Base-by-base conservation (phyloP, 805 yeast genomes). In the Komagataella pastoris region DNA sequence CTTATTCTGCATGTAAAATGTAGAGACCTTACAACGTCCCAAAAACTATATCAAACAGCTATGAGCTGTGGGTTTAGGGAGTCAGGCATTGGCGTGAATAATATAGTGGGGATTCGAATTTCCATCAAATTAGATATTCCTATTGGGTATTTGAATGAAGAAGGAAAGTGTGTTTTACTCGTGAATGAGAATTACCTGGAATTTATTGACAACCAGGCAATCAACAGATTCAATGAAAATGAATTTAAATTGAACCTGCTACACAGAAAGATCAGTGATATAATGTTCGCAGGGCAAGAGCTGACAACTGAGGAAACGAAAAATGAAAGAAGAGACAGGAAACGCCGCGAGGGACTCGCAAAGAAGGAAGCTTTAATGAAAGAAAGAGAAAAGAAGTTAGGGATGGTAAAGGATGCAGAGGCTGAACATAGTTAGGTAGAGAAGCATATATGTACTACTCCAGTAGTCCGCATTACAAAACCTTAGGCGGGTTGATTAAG, bases 1-100 rank as follows among this genome's bases (percentile, higher is more conserved):
- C 73, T 88, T 63, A 88, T 88, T 49, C 66, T 88, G 49, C 96
- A 88, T 64, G 88, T 88, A 4, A 83, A 86, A 59, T 86, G 96
- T 59, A 72, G 91, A 48, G 75, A 79, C 56, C 65, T 72, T 23
- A 68, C 65, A 12, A 65, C 73, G 4, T 95, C 96, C 0, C 71
- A 74, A n/a, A 66, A 65, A 45, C 63, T 88, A 8, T 86, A 81
- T 56, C 77, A 81, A 44, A 66, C 77, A 0, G 95, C 95, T 0
- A 83, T 88, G 87, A 74, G 76, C 2, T 83, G 93, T 66, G 96
- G 96, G 2, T 88, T 84, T 60, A 73, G 96, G 59, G 96, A 88
- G 64, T 76, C 87, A 30, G 96, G 96, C 0, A 86, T 88, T 48
- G 95, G 95, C 6, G 73, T 81, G 30, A 86, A 88, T 58, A 77